Percentiles rank a stretch among this genome's conserved stretches.
These are phyloP conservation scores for Vitis hybrid DNA, from an alignment of 177 flowering plant species.

Conservation along the genomic window DNA sequence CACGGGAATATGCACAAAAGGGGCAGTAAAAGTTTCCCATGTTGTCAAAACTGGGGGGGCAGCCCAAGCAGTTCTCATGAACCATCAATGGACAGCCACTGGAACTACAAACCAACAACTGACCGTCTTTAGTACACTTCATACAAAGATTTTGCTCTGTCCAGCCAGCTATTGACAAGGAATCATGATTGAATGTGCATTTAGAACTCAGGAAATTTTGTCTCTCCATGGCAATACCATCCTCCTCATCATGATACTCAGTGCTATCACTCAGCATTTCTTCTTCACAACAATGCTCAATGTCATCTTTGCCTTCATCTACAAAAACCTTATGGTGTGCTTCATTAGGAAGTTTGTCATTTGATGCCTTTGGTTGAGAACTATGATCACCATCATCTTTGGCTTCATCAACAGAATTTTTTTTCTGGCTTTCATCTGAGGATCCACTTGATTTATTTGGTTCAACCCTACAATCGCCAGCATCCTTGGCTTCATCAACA, in stretches of 20 bases:
- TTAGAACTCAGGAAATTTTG: conserved; percentile 39
- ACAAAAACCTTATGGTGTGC: conserved; percentile 6
- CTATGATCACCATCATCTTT: not conserved
- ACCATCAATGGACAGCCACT: conserved; percentile 42
- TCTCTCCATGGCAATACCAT: conserved; percentile 28
- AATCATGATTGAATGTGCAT: conserved; percentile 24
- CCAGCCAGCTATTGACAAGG: conserved; percentile 20
- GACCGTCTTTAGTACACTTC: conserved; percentile 59
- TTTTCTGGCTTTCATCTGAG: not conserved
- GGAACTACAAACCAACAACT: conserved; percentile 48
- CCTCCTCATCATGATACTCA: conserved; percentile 26
- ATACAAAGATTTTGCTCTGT: conserved; percentile 43
- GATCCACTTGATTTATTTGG: not conserved
- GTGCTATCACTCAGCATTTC: conserved; percentile 28
- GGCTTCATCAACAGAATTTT: not conserved
- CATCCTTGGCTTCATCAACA: conserved; percentile 3
- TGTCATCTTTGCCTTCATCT: conserved; percentile 14
- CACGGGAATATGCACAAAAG: conserved; percentile 56
- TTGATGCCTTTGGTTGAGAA: not conserved
- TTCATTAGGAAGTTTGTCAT: not conserved
- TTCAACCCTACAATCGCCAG: not conserved
- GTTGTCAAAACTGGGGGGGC: conserved; percentile 35
- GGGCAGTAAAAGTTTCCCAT: conserved; percentile 64
- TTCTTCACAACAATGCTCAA: conserved; percentile 9
- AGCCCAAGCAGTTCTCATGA: conserved; percentile 64